Evolutionary conservation across 345 rosid genomes (phyloP), one percentile per base, ranked within the genome.

Genomic region (Euphorbia tirucalli): DNA sequence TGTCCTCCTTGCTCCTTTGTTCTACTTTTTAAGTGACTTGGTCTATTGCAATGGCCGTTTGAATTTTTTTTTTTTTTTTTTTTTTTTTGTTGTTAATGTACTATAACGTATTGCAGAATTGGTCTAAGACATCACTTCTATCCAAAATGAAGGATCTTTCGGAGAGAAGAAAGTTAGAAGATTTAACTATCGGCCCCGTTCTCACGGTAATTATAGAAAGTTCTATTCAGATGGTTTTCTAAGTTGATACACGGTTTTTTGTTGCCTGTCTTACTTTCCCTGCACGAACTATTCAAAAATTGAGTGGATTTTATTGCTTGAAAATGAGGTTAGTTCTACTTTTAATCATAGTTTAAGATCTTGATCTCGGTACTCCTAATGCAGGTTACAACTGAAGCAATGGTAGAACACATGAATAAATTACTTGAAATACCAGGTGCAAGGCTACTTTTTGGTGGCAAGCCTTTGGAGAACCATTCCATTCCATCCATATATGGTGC

Each of bases 401-500:
- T 92, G 93, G 74, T 95, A 66, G 96, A 87, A 63, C 99, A 95
- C 85, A 66, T 75, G 85, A 83, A 87, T 70, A 89, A 83, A 68
- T 82, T 95, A 77, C 96, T 95, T 73, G 62, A 90, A 76, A 89
- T 95, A 77, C 70, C 96, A 0, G 97, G 97, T 32, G 86, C 99
- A 58, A 90, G 82, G 83, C 78, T 95, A 64, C 97, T 95, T 44
- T 95, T 95, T 49, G 99, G 99, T 37, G 99, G 99, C 2, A 80
- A 89, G 68, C 80, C 87, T 66, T 77, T 92, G 74, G 72, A 86
- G 75, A 86, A 90, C 65, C 99, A 95, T 74, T 88, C 96, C 27
- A 95, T 95, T 82, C 99, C 99, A 71, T 37, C 88, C 7, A 77
- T 92, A 54, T 95, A 92, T 71, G 99, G 99, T 72, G 97, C 98